Evolutionary conservation across 306 rosid species (phyloP).

Genomic region (Fragaria iinumae): DNA sequence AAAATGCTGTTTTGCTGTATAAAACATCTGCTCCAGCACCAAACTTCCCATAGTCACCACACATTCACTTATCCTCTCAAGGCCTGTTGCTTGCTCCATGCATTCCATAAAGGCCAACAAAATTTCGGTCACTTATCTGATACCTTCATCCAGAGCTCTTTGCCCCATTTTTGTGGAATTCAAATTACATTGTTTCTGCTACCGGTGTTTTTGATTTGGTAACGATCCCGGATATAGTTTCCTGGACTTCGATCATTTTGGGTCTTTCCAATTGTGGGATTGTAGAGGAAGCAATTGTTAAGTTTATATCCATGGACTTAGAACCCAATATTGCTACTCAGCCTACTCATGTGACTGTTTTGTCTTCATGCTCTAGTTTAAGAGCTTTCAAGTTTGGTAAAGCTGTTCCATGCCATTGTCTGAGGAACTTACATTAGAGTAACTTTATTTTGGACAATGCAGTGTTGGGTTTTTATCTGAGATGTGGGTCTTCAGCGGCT

Average conservation of each 20-base stretch:
- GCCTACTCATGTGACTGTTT: conserved; percentile 45
- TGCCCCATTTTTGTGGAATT: conserved; percentile 53
- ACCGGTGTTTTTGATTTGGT: conserved; percentile 42
- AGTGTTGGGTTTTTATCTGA: conserved; percentile 48
- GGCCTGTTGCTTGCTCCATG: conserved; percentile 41
- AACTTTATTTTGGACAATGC: conserved; percentile 10
- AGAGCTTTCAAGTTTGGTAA: conserved; percentile 14
- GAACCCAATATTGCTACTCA: conserved; percentile 46
- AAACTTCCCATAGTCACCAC: conserved; percentile 57
- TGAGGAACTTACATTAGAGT: too few species aligned
- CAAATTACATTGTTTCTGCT: conserved; percentile 46
- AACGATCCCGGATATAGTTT: conserved; percentile 56
- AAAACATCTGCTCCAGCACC: conserved; percentile 59
- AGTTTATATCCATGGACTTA: conserved; percentile 47
- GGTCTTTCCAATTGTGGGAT: conserved; percentile 67
- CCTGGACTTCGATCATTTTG: conserved; percentile 68
- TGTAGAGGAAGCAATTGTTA: conserved; percentile 53
- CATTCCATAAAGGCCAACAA: conserved; percentile 48
- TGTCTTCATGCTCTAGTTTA: conserved; percentile 55
- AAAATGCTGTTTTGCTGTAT: conserved; percentile 56
- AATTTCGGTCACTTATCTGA: conserved; percentile 55
- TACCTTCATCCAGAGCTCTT: conserved; percentile 54
- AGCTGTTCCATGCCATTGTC: too few species aligned
- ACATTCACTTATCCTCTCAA: conserved; percentile 41
- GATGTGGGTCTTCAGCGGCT: conserved; percentile 45